Evolutionary conservation across 352 stramenopile species (phyloP).

Genomic region (Blastocystis sp.): DNA sequence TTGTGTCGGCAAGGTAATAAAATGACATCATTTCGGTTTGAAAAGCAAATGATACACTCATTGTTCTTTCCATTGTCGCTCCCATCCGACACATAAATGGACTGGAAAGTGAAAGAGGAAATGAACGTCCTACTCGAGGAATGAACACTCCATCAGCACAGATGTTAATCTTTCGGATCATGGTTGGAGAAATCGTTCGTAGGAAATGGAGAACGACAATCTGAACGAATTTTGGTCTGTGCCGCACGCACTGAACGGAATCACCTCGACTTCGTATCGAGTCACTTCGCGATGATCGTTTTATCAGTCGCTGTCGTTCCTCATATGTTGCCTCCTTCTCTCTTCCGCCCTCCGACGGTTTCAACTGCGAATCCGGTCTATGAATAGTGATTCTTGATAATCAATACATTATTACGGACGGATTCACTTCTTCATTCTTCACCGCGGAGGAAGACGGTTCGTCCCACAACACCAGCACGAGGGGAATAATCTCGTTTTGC

Average conservation of each 20-base stretch:
- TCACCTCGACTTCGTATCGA: no score
- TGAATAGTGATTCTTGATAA: no score
- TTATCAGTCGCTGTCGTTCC: background rate
- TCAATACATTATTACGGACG: no score
- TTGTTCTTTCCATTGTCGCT: constrained; percentile 26
- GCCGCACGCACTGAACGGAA: background rate
- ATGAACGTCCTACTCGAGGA: background rate
- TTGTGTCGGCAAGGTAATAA: constrained; percentile 45
- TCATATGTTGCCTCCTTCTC: background rate
- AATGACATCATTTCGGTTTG: constrained; percentile 29
- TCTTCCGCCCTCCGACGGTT: background rate
- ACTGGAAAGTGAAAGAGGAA: background rate
- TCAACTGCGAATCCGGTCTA: no score
- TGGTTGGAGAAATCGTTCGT: background rate
- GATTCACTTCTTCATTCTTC: no score
- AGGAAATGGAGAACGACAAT: constrained; percentile 46
- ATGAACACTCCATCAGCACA: constrained; percentile 22
- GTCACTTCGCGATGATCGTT: no score
- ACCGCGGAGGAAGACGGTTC: no score
- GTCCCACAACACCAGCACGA: constrained; percentile 30
- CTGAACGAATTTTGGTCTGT: constrained; percentile 23
- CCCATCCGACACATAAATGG: constrained; percentile 24
- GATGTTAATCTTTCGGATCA: constrained; percentile 42
- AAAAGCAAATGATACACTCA: constrained; percentile 52
- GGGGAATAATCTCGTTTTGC: background rate